phyloP scores from a whole-genome alignment of 78 protist genomes.

The Emiliania huxleyi region DNA sequence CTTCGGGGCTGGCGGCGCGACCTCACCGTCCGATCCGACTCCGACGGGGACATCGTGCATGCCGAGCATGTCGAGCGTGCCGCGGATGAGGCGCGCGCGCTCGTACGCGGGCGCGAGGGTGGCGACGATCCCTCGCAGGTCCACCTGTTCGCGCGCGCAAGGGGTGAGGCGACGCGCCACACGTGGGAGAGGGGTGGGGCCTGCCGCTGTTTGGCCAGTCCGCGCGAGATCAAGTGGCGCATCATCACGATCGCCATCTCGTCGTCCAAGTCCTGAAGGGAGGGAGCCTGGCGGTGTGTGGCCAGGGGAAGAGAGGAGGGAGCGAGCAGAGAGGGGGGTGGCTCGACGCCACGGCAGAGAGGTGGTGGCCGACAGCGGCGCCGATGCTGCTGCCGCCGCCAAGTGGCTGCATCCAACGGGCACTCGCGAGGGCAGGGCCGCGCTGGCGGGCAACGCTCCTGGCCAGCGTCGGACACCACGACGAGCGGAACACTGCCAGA shows the following conservation, averaged over 20 bases:
- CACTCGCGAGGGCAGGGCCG: too few relatives aligned
- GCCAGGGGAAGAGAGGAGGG: too few relatives aligned
- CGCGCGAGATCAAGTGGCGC: background rate
- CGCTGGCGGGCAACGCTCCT: too few relatives aligned
- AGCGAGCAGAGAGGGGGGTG: too few relatives aligned
- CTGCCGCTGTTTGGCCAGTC: background rate
- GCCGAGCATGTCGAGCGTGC: constrained; percentile 15
- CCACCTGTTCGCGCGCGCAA: background rate
- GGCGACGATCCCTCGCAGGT: background rate
- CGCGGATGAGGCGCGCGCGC: constrained; percentile 7
- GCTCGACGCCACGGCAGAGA: too few relatives aligned
- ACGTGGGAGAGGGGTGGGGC: too few relatives aligned
- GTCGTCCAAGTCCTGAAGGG: constrained; percentile 11
- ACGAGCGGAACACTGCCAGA: too few relatives aligned
- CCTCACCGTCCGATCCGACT: background rate
- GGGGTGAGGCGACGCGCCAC: background rate
- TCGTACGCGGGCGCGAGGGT: background rate
- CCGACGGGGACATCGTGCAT: background rate
- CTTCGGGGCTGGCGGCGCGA: too few relatives aligned
- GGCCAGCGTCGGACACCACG: background rate
- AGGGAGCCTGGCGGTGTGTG: too few relatives aligned
- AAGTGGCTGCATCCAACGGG: too few relatives aligned
- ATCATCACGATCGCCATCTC: background rate
- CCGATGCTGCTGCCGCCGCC: too few relatives aligned
- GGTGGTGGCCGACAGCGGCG: too few relatives aligned